Conservation (phyloP, 495 filamentous ascomycete species). For the Terfezia boudieri region DNA sequence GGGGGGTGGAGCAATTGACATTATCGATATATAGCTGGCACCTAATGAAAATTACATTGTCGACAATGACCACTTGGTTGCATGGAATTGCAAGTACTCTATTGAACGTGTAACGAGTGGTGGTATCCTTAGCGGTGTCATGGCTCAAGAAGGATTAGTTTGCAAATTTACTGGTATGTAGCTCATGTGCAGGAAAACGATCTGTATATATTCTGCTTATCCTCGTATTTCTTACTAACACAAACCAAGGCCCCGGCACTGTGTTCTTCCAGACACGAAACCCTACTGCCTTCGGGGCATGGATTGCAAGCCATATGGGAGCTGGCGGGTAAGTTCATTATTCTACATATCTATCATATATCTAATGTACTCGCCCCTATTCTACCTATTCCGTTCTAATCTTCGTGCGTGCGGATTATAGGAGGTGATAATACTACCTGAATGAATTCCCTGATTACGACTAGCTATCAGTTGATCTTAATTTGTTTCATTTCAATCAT, state of each 20-base stretch:
- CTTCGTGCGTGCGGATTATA: too few relatives aligned
- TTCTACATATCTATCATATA: not conserved
- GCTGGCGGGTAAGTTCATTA: slow-evolving; percentile 1
- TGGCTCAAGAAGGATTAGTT: slow-evolving; percentile 65
- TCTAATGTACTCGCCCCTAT: too few relatives aligned
- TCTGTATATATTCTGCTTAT: not conserved
- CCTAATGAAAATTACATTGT: slow-evolving; percentile 72
- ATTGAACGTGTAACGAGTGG: slow-evolving; percentile 76
- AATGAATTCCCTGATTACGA: too few relatives aligned
- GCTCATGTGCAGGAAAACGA: not conserved
- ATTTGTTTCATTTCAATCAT: too few relatives aligned
- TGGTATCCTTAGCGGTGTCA: slow-evolving; percentile 60
- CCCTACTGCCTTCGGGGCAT: slow-evolving; percentile 34
- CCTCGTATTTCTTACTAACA: not conserved
- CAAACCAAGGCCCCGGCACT: slow-evolving; percentile 44
- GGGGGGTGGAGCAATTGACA: not conserved
- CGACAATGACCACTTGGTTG: slow-evolving; percentile 88
- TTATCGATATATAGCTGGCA: slow-evolving; percentile 8
- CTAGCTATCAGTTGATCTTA: too few relatives aligned
- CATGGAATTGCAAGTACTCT: slow-evolving; percentile 89
- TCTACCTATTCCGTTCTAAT: too few relatives aligned
- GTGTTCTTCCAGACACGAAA: slow-evolving; percentile 91
- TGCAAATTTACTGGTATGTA: slow-evolving; percentile 61
- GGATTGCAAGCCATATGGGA: slow-evolving; percentile 23
- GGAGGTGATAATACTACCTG: too few relatives aligned